Conservation (phyloP, 2,329 filamentous ascomycete genomes). For the Neofusicoccum ribis region DNA sequence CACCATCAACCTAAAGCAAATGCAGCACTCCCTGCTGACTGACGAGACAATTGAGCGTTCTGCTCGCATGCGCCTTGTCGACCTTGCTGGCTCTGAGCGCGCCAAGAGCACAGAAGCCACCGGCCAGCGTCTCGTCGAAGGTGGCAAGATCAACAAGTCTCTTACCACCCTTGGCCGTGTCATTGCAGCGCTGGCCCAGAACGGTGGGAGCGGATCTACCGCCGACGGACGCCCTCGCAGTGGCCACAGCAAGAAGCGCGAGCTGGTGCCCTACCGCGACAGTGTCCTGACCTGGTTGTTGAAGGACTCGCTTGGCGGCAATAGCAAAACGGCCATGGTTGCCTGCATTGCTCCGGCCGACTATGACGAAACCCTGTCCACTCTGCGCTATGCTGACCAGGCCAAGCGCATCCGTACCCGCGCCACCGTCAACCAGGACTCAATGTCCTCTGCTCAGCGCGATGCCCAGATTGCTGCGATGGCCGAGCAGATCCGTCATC, state of each 20-base stretch:
- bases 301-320: conserved; percentile 93
- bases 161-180: conserved; percentile 93
- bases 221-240: conserved; percentile 59
- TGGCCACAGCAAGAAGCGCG: conserved; percentile 46
- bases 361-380: conserved; percentile 96
- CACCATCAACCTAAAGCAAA: conserved; percentile 96
- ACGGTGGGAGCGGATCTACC: not conserved
- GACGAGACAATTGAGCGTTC: conserved; percentile 96
- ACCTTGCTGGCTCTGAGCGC: conserved; percentile 90
- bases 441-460: conserved; percentile 85
- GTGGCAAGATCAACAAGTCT: conserved; percentile 98
- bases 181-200: conserved; percentile 76
- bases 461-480: conserved; percentile 93
- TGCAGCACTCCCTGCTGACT: conserved; percentile 95
- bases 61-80: conserved; percentile 90
- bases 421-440: conserved; percentile 93
- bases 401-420: conserved; percentile 95
- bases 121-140: conserved; percentile 84
- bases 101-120: conserved; percentile 96
- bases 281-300: conserved; percentile 82
- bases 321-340: conserved; percentile 99
- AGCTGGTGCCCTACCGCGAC: conserved; percentile 90
- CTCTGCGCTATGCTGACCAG: conserved; percentile 94
- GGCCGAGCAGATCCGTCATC: conserved; percentile 85
- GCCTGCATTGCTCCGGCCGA: conserved; percentile 94